phyloP scores from a whole-genome alignment of 2,329 filamentous ascomycete genomes.

The Podosphaera aphanis region DNA sequence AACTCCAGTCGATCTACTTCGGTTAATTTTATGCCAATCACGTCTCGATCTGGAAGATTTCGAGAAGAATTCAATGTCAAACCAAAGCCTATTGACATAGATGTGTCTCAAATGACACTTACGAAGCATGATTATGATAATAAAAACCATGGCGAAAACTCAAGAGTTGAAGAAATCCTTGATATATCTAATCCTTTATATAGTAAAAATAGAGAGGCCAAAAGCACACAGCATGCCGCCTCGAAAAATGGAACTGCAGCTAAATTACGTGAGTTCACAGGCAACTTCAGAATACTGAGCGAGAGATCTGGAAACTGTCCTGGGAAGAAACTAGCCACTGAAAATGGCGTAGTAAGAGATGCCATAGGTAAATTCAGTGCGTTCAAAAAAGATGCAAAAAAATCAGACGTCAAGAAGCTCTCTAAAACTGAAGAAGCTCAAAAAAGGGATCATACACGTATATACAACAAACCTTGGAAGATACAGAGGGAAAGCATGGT shows the following conservation, averaged over 20 bases:
- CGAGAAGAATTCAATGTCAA: constrained; percentile 13
- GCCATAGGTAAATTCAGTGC: constrained; percentile 5
- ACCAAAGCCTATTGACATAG: neutral
- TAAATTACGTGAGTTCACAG: constrained; percentile 2
- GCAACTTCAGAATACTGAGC: constrained; percentile 2
- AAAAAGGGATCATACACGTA: constrained; percentile 11
- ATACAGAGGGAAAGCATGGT: constrained; percentile 3
- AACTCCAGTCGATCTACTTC: constrained; percentile 1
- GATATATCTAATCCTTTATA: constrained; percentile 5
- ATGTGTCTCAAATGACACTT: constrained; percentile 2
- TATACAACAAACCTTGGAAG: constrained; percentile 11
- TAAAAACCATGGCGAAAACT: constrained; percentile 9
- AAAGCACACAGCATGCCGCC: constrained; percentile 5
- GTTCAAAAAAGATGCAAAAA: neutral
- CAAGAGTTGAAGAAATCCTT: constrained; percentile 7
- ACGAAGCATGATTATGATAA: constrained; percentile 5
- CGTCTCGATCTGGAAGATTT: constrained; percentile 13
- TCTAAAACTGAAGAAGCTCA: constrained; percentile 6
- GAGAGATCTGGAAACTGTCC: neutral
- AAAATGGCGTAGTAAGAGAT: constrained; percentile 5
- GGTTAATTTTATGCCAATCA: constrained; percentile 6
- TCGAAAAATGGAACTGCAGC: constrained; percentile 4
- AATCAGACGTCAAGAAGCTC: constrained; percentile 6
- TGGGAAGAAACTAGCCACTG: constrained; percentile 1
- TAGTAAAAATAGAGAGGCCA: constrained; percentile 7